Conservation (phyloP, 345 rosid genomes). For the Kandelia obovata region DNA sequence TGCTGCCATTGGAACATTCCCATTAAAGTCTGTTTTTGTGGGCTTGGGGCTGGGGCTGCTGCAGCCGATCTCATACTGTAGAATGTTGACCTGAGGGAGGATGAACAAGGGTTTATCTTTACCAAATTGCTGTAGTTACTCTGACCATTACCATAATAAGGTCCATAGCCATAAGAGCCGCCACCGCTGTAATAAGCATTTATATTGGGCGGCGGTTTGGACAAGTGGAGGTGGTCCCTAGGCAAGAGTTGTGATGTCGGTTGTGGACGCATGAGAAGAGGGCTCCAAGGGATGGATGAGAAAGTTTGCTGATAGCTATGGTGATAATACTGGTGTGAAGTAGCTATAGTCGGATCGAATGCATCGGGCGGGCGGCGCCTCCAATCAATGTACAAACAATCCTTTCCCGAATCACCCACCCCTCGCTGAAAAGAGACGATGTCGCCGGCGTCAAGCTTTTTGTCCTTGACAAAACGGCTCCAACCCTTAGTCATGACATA, state of each 20-base stretch:
- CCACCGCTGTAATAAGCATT: constrained; percentile 16
- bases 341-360: constrained; percentile 16
- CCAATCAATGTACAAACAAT: constrained; percentile 76
- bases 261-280: constrained; percentile 34
- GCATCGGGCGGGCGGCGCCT: constrained; percentile 55
- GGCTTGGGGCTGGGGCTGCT: background rate
- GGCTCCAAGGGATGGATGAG: constrained; percentile 44
- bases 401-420: constrained; percentile 49
- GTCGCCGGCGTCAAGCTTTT: constrained; percentile 88
- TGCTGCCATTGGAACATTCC: constrained; percentile 15
- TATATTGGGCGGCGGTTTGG: constrained; percentile 13
- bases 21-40: background rate
- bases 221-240: constrained; percentile 23
- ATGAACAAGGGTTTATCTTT: constrained; percentile 15
- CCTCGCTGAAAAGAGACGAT: constrained; percentile 79
- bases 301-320: constrained; percentile 26
- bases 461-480: constrained; percentile 97
- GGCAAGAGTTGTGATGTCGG: constrained; percentile 14
- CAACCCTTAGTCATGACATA: constrained; percentile 62
- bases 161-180: constrained; percentile 13
- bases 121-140: constrained; percentile 20
- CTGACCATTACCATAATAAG: background rate
- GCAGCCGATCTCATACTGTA: constrained; percentile 27
- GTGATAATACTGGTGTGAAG: constrained; percentile 6
- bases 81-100: constrained; percentile 24